These are phyloP conservation scores for Solanum rostratum DNA, from an alignment of 257 asterid species.

Conservation along the genomic window DNA sequence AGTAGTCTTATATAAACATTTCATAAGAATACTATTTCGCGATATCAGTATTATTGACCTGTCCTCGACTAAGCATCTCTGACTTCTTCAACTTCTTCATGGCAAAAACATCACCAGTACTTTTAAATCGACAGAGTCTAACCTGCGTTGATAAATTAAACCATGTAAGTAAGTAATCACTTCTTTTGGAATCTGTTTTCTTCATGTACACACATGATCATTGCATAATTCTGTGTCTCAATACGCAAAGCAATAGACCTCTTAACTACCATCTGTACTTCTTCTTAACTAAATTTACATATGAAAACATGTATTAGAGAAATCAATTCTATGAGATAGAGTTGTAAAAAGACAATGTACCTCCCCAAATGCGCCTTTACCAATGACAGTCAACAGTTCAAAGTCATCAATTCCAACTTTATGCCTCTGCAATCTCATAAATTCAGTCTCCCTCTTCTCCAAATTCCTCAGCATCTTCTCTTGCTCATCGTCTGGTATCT, in stretches of 20 bases:
- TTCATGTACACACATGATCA: not conserved
- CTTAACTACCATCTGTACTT: not conserved
- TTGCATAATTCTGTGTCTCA: not conserved
- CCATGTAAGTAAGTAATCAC: slow-evolving; percentile 1
- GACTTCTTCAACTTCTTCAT: slow-evolving; percentile 93
- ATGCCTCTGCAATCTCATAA: slow-evolving; percentile 97
- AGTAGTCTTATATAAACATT: not conserved
- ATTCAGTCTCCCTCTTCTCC: slow-evolving; percentile 90
- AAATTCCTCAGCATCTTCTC: slow-evolving; percentile 81
- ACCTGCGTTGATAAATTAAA: slow-evolving; percentile 47
- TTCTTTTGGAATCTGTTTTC: not conserved
- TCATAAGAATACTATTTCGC: not conserved
- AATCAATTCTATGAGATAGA: not conserved
- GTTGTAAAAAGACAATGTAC: slow-evolving; percentile 8
- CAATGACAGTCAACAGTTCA: slow-evolving; percentile 79
- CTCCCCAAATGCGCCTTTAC: slow-evolving; percentile 97
- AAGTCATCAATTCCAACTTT: slow-evolving; percentile 96
- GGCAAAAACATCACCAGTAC: slow-evolving; percentile 84
- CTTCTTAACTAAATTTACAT: not conserved
- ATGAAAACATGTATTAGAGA: not conserved
- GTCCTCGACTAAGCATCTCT: slow-evolving; percentile 97
- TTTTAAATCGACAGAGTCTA: slow-evolving; percentile 78
- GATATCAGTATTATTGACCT: slow-evolving; percentile 37
- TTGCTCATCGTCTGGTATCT: slow-evolving; percentile 76
- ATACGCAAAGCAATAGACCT: not conserved